These are phyloP conservation scores for Priceomyces carsonii DNA, from an alignment of 805 yeast species.

Conservation along the genomic window DNA sequence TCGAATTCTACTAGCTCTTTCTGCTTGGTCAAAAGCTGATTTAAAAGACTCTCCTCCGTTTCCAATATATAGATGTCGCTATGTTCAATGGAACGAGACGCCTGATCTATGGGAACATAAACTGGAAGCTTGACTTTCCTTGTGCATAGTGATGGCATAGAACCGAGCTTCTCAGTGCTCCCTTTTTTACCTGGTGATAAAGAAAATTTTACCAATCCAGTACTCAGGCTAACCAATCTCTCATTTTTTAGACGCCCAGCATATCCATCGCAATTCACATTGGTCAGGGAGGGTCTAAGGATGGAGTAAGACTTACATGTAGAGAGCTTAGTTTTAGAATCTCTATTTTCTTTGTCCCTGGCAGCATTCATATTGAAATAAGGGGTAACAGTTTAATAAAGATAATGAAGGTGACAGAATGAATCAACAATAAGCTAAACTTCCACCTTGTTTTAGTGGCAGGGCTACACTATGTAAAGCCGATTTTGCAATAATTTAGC, in stretches of 20 bases:
- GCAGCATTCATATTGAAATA: not conserved
- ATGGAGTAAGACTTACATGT: conserved; percentile 1
- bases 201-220: conserved; percentile 51
- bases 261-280: no score
- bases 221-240: conserved; percentile 49
- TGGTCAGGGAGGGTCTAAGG: no score
- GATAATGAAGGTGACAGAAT: no score
- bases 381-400: not conserved
- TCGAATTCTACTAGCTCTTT: conserved; percentile 52
- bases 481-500: no score
- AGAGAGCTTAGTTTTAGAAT: not conserved
- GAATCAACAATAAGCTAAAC: no score
- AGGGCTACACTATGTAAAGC: no score
- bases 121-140: conserved; percentile 31
- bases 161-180: no score
- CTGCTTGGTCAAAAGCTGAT: conserved; percentile 50
- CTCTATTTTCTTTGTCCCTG: not conserved
- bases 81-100: not conserved
- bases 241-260: conserved; percentile 7
- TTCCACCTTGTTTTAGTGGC: no score
- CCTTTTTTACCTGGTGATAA: conserved; percentile 17
- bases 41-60: conserved; percentile 16
- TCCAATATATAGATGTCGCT: not conserved
- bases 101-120: conserved; percentile 29
- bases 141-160: conserved; percentile 5